Percentiles rank a stretch among this genome's conserved stretches.
phyloP scores from a whole-genome alignment of 805 yeast species.

The Naumovozyma castellii region DNA sequence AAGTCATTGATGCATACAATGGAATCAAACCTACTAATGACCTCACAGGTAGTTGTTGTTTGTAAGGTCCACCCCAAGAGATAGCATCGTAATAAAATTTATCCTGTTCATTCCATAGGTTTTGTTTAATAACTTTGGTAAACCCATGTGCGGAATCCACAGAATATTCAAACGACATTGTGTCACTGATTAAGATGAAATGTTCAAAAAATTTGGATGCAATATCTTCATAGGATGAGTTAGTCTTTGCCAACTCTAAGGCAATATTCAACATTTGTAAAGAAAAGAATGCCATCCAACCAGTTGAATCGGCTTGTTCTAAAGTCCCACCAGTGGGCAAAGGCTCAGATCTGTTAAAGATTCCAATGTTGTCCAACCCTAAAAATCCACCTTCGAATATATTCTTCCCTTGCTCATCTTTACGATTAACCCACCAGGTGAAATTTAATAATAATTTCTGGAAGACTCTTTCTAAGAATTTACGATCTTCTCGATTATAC shows the following conservation, averaged over 20 bases:
- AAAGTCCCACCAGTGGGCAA: conserved; percentile 84
- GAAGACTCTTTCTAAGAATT: conserved; percentile 83
- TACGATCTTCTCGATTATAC: conserved; percentile 72
- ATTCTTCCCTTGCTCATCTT: conserved; percentile 77
- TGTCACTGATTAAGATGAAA: conserved; percentile 83
- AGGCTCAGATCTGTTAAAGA: conserved; percentile 87
- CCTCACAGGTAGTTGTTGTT: conserved; percentile 70
- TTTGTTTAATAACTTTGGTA: conserved; percentile 41
- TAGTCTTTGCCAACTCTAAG: conserved; percentile 74
- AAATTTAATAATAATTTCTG: conserved; percentile 82
- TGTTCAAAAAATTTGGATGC: conserved; percentile 94
- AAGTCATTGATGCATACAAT: conserved; percentile 75
- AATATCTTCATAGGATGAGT: conserved; percentile 82
- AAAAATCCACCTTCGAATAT: conserved; percentile 91
- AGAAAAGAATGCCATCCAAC: conserved; percentile 94
- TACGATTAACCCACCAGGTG: conserved; percentile 96
- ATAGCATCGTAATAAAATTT: conserved; percentile 87
- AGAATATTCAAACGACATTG: conserved; percentile 59
- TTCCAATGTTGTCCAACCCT: conserved; percentile 87
- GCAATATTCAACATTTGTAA: conserved; percentile 89
- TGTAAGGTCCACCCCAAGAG: conserved; percentile 61
- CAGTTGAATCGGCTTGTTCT: conserved; percentile 93
- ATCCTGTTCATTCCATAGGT: conserved; percentile 85
- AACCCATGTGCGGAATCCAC: conserved; percentile 29
- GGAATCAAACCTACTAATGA: conserved; percentile 90